A percentile compares a stretch with the other conserved stretches of the same genome.
Conservation (phyloP, 257 asterid species). For the Osmanthus fragrans region DNA sequence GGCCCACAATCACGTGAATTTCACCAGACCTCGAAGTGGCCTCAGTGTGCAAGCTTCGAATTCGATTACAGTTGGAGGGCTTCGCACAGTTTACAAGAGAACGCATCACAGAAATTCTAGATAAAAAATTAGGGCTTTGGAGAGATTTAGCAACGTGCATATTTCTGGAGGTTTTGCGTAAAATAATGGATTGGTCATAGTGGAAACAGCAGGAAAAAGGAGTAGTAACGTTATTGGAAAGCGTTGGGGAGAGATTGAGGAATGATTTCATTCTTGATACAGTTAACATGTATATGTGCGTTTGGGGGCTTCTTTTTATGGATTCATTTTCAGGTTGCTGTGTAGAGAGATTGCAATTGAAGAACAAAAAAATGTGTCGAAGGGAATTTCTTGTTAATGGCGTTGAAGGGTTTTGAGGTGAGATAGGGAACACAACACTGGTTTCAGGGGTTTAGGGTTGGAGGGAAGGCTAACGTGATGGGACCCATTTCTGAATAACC, state of each 20-base stretch:
- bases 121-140: conserved; percentile 24
- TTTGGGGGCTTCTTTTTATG: not conserved
- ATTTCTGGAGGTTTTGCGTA: conserved; percentile 10
- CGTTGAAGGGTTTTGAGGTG: conserved; percentile 13
- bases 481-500: not conserved
- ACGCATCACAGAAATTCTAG: conserved; percentile 20
- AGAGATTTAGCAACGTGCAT: conserved; percentile 13
- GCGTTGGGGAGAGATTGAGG: conserved; percentile 34
- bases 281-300: conserved; percentile 34
- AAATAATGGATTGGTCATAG: conserved; percentile 31
- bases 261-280: conserved; percentile 61
- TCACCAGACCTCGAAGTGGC: conserved; percentile 53
- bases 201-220: conserved; percentile 29
- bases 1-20: conserved; percentile 90
- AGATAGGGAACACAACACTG: not conserved
- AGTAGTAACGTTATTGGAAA: conserved; percentile 37
- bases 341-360: not conserved
- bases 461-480: not conserved
- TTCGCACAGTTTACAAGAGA: conserved; percentile 40
- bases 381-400: not conserved
- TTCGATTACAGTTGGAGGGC: conserved; percentile 29
- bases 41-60: conserved; percentile 38
- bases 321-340: not conserved
- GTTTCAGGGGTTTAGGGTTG: not conserved
- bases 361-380: not conserved